Evolutionary conservation across 176 grass and related monocot species (phyloP).

Genomic region (Puccinellia tenuiflora): DNA sequence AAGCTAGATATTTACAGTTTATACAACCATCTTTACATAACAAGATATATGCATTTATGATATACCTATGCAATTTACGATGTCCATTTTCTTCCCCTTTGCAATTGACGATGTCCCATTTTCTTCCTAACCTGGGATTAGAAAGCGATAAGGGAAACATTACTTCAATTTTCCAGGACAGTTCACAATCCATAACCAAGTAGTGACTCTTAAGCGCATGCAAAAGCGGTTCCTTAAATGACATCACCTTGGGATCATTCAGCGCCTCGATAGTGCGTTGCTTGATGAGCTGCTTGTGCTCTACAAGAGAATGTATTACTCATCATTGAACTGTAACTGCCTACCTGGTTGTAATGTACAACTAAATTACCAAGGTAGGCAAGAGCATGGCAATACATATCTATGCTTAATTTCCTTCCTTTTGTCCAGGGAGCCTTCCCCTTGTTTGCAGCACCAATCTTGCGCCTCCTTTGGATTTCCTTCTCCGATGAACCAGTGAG

Average conservation of each 20-base stretch:
- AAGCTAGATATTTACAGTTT: background rate
- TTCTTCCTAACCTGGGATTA: constrained; percentile 74
- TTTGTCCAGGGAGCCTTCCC: constrained; percentile 74
- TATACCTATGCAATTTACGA: constrained; percentile 60
- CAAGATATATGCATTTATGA: background rate
- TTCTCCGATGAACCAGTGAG: constrained; percentile 22
- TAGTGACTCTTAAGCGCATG: background rate
- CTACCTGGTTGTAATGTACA: background rate
- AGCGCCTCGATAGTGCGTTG: constrained; percentile 57
- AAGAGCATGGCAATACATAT: constrained; percentile 33
- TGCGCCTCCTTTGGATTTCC: constrained; percentile 72
- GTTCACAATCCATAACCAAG: constrained; percentile 8
- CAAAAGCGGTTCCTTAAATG: constrained; percentile 62
- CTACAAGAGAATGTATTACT: constrained; percentile 28
- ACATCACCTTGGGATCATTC: constrained; percentile 97
- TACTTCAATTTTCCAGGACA: constrained; percentile 5
- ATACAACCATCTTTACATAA: background rate
- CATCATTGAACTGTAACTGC: constrained; percentile 14
- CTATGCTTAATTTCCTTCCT: constrained; percentile 57
- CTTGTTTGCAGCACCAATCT: constrained; percentile 80
- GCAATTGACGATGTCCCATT: constrained; percentile 54
- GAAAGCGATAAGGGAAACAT: background rate
- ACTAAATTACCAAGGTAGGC: background rate
- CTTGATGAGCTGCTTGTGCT: constrained; percentile 67
- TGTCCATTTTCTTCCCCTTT: constrained; percentile 79